Evolutionary conservation across 202 grass and related monocot genomes (phyloP), one percentile per base, ranked within the genome.

Genomic region (Setaria italica): DNA sequence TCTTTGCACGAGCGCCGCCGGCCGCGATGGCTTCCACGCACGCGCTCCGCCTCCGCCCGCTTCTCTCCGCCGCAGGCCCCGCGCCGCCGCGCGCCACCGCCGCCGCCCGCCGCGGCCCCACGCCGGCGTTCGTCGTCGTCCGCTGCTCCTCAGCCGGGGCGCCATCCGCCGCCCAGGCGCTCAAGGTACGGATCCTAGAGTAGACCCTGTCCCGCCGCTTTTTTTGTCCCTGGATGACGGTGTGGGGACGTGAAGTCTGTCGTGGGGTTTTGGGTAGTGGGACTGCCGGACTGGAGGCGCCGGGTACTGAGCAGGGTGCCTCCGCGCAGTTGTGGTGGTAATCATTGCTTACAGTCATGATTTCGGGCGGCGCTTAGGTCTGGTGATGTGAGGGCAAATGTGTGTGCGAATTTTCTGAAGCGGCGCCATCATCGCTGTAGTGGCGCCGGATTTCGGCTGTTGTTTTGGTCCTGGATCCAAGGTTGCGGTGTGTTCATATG

Each of bases 161-260:
- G 55, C 67, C 74, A 62, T 90, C 90, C 46, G 86, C 90, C 11
- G 82, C 88, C 63, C 78, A 88, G 81, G 78, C 74, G 56, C 88
- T 95, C 57, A 82, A 88, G 92, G 90, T 94, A 57, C 49, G 9
- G 15, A 2, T 54, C 1, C 4, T 42, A 11, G 21, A 25, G 29
- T n/a, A 20, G 49, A 25, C 25, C 11, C 45, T 8, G 15, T 7
- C 9, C 9, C 3, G 3, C 11, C 2, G 4, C 29, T n/a, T 43
- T 6, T 25, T 3, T 58, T 45, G 16, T 73, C 32, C 46, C 32
- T 70, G 49, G 48, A 29, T 45, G 20, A 13, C 11, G 2, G 6
- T 20, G 25, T 34, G 59, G 30, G 10, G 67, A 11, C 42, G 67
- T 25, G 67, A 46, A 21, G 39, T 25, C 54, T 57, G 19, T 74